These are phyloP conservation scores for Aurantiochytrium sp. DNA, from an alignment of 108 stramenopile species.

Conservation along the genomic window DNA sequence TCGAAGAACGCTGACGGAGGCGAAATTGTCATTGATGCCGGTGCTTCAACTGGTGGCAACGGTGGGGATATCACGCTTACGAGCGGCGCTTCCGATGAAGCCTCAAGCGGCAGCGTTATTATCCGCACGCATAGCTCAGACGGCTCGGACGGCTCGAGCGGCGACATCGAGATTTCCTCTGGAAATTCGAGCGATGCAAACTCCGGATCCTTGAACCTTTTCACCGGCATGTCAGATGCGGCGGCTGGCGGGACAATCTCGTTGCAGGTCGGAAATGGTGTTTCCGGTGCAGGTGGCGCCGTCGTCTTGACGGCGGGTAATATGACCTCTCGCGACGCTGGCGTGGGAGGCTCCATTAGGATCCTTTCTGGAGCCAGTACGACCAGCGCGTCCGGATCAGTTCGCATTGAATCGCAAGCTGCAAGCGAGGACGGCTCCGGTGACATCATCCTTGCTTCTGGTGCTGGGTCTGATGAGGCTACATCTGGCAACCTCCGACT, in stretches of 20 bases:
- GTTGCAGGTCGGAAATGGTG: neutral
- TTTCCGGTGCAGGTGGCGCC: neutral
- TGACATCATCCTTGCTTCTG: neutral
- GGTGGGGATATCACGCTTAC: neutral
- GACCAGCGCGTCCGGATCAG: neutral
- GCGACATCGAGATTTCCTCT: neutral
- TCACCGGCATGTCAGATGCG: neutral
- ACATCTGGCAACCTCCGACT: constrained; percentile 18
- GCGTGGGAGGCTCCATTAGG: constrained; percentile 30
- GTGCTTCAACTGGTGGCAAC: neutral
- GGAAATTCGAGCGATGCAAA: neutral
- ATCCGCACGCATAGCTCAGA: neutral
- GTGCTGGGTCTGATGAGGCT: neutral
- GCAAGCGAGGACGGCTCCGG: neutral
- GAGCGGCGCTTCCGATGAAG: neutral
- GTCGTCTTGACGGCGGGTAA: neutral
- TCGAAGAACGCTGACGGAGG: neutral
- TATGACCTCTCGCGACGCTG: neutral
- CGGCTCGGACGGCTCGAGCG: neutral
- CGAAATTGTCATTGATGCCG: neutral
- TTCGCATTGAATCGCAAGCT: neutral
- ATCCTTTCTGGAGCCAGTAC: constrained; percentile 47
- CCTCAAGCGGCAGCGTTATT: neutral
- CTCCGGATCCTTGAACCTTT: neutral
- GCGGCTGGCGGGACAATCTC: neutral